phyloP scores from a whole-genome alignment of 352 stramenopile genomes.

The Pythium monospermum region DNA sequence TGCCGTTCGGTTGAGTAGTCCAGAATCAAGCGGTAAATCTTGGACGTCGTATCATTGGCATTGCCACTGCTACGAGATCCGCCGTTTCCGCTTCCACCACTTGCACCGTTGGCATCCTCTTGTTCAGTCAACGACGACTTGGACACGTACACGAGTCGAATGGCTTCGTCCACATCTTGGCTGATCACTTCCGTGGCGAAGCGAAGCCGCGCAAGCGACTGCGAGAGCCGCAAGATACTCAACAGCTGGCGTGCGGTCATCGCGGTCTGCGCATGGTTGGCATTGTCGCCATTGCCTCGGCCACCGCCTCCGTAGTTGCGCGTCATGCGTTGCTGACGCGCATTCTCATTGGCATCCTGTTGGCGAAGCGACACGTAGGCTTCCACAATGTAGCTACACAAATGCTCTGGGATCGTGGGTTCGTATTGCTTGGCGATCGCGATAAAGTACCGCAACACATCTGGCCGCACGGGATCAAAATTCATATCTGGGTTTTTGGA shows the following conservation, averaged over 20 bases:
- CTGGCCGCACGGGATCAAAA: conserved; percentile 88
- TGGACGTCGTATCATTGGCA: conserved; percentile 89
- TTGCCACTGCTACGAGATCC: conserved; percentile 24
- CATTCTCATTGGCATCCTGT: conserved; percentile 85
- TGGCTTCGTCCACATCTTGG: conserved; percentile 98
- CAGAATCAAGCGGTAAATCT: conserved; percentile 94
- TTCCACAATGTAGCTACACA: conserved; percentile 98
- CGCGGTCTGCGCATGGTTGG: conserved; percentile 91
- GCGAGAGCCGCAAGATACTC: conserved; percentile 97
- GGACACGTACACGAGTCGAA: conserved; percentile 95
- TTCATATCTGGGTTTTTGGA: conserved; percentile 86
- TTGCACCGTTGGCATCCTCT: conserved; percentile 50
- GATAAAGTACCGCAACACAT: conserved; percentile 90
- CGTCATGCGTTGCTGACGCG: conserved; percentile 60
- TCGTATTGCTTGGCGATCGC: conserved; percentile 86
- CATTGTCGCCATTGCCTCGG: conserved; percentile 26
- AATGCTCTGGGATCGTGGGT: conserved; percentile 85
- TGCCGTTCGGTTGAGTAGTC: conserved; percentile 88
- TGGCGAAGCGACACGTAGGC: conserved; percentile 96
- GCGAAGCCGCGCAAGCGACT: conserved; percentile 94
- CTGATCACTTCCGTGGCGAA: conserved; percentile 94
- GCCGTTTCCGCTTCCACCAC: conserved; percentile 2
- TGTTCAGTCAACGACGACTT: conserved; percentile 94
- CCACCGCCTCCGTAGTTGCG: conserved; percentile 27
- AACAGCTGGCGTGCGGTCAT: conserved; percentile 99